Base-by-base conservation (phyloP, 73 alveolate genomes). In the Paramecium octaurelia region DNA sequence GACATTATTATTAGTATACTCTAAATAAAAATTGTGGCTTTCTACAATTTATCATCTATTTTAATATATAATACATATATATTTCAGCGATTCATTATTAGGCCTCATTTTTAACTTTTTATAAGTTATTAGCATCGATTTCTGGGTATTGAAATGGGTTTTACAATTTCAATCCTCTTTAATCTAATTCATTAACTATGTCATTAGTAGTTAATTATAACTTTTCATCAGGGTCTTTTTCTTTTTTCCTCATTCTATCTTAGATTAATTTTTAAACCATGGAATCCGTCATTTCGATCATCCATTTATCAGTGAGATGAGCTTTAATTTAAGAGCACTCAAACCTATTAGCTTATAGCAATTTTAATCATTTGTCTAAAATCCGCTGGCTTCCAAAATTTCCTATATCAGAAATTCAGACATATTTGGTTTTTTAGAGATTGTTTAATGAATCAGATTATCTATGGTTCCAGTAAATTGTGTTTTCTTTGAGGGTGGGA, bases 231-330 rank as follows among this genome's bases (percentile, higher is more conserved):
- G 84, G 84, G 29, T 64, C 84, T 34, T 64, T 64, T 64, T 64
- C 84, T 24, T 64, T 64, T 64, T 64, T 64, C 3, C 84, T 64
- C 84, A 64, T 64, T 64, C 84, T 64, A n/a, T 64, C 84, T 34
- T 64, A 64, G 42, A 34, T 64, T 64, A 34, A 31, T 34, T 64
- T 64, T 27, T 4, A 34, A 64, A 64, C 84, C 84, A 64, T 64
- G 14, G 84, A 64, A 64, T 64, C 84, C 27, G 84, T 64, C 84
- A 64, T 64, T 64, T 64, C 84, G 50, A 64, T 64, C 84, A 64
- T 64, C 84, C 84, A 64, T 64, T 64, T 64, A 64, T 64, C 84
- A 31, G 84, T 64, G 12, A 64, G 54, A 64, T 64, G 84, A 20
- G 84, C 84, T 64, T 64, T 27, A 64, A 64, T 31, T 64, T 64